phyloP scores from a whole-genome alignment of 164 flowering plant species.

The Euptelea pleiosperma region DNA sequence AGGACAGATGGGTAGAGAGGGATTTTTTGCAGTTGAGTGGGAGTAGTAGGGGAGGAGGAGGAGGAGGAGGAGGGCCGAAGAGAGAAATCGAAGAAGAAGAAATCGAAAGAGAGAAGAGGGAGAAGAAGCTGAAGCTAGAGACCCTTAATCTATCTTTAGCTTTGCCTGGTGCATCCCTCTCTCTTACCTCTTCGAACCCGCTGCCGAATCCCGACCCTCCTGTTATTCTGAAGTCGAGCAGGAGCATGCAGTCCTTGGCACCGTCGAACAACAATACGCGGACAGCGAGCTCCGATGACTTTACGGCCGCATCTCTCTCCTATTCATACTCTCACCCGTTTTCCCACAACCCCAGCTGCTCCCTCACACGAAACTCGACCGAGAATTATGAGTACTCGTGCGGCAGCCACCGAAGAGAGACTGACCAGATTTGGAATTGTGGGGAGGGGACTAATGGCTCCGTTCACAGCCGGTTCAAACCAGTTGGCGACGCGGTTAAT shows the following conservation, averaged over 20 bases:
- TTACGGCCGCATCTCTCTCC: slow-evolving; percentile 70
- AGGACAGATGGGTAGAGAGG: slow-evolving; percentile 71
- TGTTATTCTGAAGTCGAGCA: slow-evolving; percentile 28
- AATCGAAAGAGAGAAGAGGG: slow-evolving; percentile 32
- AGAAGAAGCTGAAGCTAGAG: slow-evolving; percentile 73
- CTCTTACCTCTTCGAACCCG: slow-evolving; percentile 56
- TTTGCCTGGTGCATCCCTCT: too few species aligned
- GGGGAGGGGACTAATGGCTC: slow-evolving; percentile 99
- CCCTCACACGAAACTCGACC: slow-evolving; percentile 76
- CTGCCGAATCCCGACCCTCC: slow-evolving; percentile 36
- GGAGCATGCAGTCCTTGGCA: slow-evolving; percentile 57
- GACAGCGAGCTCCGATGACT: slow-evolving; percentile 74
- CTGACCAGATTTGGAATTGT: slow-evolving; percentile 79
- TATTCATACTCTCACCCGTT: slow-evolving; percentile 70
- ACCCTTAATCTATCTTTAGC: slow-evolving; percentile 78
- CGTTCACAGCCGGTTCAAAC: slow-evolving; percentile 88
- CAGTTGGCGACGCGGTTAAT: slow-evolving; percentile 74
- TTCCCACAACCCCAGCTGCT: slow-evolving; percentile 96
- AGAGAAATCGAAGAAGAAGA: slow-evolving; percentile 38
- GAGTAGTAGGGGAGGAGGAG: too few species aligned
- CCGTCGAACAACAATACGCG: slow-evolving; percentile 59
- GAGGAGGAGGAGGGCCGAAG: slow-evolving; percentile 44
- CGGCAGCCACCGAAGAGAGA: slow-evolving; percentile 57
- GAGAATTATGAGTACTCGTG: slow-evolving; percentile 66
- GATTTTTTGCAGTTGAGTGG: slow-evolving; percentile 79